Percentiles rank a stretch among this genome's conserved stretches.
Evolutionary conservation across 441 rosid species (phyloP).

Genomic region (Metrosideros polymorpha): DNA sequence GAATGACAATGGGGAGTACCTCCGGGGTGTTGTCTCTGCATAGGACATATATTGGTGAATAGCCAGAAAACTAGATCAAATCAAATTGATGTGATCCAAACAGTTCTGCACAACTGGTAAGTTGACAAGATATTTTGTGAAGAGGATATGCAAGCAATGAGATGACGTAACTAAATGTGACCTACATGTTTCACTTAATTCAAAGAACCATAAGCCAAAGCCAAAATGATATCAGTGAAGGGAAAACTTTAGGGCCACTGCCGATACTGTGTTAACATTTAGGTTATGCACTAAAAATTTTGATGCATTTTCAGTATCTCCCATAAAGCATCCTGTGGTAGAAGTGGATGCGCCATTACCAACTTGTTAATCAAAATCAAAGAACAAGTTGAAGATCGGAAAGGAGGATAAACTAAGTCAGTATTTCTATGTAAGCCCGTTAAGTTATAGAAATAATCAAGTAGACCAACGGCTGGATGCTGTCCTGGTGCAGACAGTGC

Average conservation of each 20-base stretch:
- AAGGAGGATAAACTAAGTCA: neutral
- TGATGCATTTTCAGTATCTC: neutral
- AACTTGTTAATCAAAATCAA: neutral
- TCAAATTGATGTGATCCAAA: no score
- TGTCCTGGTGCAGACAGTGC: neutral
- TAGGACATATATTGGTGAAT: slow-evolving; percentile 1
- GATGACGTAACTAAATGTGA: neutral
- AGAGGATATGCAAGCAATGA: neutral
- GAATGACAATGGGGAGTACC: slow-evolving; percentile 67
- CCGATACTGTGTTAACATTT: neutral
- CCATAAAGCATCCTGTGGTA: neutral
- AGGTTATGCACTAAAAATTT: neutral
- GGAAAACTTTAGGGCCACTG: neutral
- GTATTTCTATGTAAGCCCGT: neutral
- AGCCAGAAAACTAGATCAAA: neutral
- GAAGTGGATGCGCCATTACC: neutral
- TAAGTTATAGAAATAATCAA: neutral
- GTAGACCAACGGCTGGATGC: neutral
- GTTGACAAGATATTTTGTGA: neutral
- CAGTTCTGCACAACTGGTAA: neutral
- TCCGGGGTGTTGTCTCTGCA: slow-evolving; percentile 89
- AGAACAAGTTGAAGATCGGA: neutral
- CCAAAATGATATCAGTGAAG: neutral
- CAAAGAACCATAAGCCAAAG: neutral
- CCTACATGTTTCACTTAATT: neutral